Evolutionary conservation across 768 basidiomycete genomes (phyloP).

Genomic region (Suillus subaureus): DNA sequence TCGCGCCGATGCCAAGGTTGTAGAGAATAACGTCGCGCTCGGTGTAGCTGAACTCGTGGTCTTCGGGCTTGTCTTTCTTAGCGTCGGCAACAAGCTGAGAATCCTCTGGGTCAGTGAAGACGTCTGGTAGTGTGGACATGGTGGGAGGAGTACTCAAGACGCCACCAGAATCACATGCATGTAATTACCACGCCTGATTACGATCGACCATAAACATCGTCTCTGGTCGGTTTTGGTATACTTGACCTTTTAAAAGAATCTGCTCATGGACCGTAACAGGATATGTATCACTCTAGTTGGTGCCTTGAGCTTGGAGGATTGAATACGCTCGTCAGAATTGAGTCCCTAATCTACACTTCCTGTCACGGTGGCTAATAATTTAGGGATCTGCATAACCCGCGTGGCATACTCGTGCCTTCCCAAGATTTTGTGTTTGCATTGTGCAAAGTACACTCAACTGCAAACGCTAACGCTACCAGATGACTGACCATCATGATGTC

Average conservation of each 20-base stretch:
- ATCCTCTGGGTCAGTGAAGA: conserved; percentile 80
- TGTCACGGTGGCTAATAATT: too few species aligned
- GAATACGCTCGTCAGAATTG: background rate
- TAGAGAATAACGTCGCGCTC: conserved; percentile 94
- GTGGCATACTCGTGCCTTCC: too few species aligned
- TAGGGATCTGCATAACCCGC: too few species aligned
- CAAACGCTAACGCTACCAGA: background rate
- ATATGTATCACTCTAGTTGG: background rate
- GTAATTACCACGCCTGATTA: too few species aligned
- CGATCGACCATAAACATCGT: background rate
- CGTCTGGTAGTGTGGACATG: conserved; percentile 45
- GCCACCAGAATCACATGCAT: conserved; percentile 9
- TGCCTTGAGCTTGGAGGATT: background rate
- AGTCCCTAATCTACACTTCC: background rate
- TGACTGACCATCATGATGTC: background rate
- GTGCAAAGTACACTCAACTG: background rate
- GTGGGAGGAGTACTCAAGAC: conserved; percentile 2
- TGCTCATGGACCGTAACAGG: background rate
- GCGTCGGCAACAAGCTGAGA: conserved; percentile 79
- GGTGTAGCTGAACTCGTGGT: conserved; percentile 70
- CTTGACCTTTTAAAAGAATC: background rate
- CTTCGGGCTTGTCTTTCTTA: conserved; percentile 60
- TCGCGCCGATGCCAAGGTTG: conserved; percentile 94
- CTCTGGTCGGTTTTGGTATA: background rate
- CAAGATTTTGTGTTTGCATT: too few species aligned